Evolutionary conservation across 768 basidiomycete genomes (phyloP), one percentile per base, ranked within the genome.

Genomic region (Porphyrellus cyaneotinctus): DNA sequence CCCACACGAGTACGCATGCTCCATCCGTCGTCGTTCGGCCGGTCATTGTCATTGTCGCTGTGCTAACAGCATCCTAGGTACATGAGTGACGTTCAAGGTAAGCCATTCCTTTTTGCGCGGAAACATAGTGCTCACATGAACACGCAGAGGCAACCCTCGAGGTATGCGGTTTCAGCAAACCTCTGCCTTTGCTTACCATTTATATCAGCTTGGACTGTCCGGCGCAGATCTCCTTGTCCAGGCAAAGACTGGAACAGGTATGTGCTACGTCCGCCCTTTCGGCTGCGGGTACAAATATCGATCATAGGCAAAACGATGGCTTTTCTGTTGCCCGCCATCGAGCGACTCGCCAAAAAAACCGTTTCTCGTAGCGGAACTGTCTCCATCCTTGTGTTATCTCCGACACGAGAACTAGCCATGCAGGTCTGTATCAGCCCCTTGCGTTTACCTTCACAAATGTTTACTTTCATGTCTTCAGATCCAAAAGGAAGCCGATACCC

Each of bases 281-380:
- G 2, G 24, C 18, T 1, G 7, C 23, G 2, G 7, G 24, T 43
- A 11, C 24, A 46, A 43, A 60, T 35, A 14, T 14, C 17, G 9
- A 22, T 45, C 11, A 12, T 15, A 59, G 85, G 85, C 43, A 87
- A 87, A 73, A 88, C 87, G 12, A 77, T 85, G 32, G 87, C 85
- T 5, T 90, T 90, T 63, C 79, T 85, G 17, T 70, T 90, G n/a
- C 88, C 88, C 0, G 82, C 87, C 28, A 74, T 90, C 37, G 86
- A 90, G 62, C 79, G 76, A 42, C 71, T 88, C 20, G 78, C 76
- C 66, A 67, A 74, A 52, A 75, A 77, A 58, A 73, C 77, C 49
- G 63, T 56, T 33, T 32, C 41, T 23, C 56, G 47, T 46, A 15
- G 0, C 7, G 63, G 56, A 0, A n/a, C 51, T 0, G 75, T 83